Base-by-base conservation (phyloP, 2,329 filamentous ascomycete species). In the Diaporthe vexans region DNA sequence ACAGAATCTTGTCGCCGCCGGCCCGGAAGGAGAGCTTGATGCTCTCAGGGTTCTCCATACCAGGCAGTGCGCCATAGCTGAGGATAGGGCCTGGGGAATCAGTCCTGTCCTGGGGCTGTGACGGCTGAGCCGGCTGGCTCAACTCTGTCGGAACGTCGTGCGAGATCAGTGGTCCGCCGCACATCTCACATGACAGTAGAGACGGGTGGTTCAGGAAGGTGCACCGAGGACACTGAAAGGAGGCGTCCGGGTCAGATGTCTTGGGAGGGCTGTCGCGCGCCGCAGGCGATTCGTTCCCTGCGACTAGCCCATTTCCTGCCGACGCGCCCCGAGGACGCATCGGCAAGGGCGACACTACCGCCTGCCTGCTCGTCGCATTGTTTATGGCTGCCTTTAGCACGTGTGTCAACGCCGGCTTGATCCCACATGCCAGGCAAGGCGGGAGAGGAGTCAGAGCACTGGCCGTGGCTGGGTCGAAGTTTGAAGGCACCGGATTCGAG, bases 171-270 rank as follows among this genome's bases (percentile, higher is more conserved):
- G 94, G 89, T 0, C 93, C 94, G 17, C 94, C 94, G 79, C 97
- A 99, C 70, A 99, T 95, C 83, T 99, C 97, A 80, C 97, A 99
- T 7, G 92, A 91, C 17, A 91, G 84, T 17, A 99, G 85, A 4
- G 94, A 98, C 0, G 95, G 94, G 80, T 98, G 95, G 78, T 99
- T 99, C 52, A 93, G 88, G 80, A 98, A 98, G 1, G 97, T 99
- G 81, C 97, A 99, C 76, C 97, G 89, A 10, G 95, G 94, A 79
- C 97, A 99, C 71, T 90, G 86, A 75, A 92, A 90, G 1, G 85
- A 85, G 2, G 86, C 82, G 70, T 84, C 78, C 29, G 79, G 79
- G 77, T 83, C 81, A 70, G 82, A 74, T 19, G 76, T 75, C 24
- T 74, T 74, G 5, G 77, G 76, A 2, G 77, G 73, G 7, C 77